These are phyloP conservation scores for Coniella vitis DNA, from an alignment of 2,329 filamentous ascomycete species.

Conservation along the genomic window DNA sequence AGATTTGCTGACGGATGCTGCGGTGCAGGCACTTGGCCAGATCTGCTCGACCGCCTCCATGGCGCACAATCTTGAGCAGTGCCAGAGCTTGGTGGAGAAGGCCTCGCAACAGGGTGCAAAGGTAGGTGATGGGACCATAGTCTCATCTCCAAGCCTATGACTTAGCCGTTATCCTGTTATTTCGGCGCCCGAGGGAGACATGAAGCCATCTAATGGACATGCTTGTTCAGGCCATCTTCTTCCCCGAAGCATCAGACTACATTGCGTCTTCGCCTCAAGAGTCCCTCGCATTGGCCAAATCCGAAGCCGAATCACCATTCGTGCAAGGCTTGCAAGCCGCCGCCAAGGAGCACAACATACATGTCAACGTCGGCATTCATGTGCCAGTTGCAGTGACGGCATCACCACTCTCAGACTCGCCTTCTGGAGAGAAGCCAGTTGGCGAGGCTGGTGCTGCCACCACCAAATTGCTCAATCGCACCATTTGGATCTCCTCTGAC, in stretches of 20 bases:
- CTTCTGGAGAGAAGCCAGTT: neutral
- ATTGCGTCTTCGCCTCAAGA: conserved; percentile 64
- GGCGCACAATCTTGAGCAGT: conserved; percentile 72
- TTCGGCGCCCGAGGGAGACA: neutral
- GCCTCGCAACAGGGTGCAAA: conserved; percentile 73
- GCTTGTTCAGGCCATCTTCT: conserved; percentile 52
- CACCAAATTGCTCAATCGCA: conserved; percentile 43
- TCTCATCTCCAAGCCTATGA: no score
- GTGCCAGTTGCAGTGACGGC: conserved; percentile 49
- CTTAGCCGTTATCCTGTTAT: neutral
- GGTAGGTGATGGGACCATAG: no score
- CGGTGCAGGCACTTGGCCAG: conserved; percentile 71
- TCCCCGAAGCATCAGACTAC: conserved; percentile 89
- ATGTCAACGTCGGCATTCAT: conserved; percentile 84
- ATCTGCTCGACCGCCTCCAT: conserved; percentile 79
- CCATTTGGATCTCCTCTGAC: conserved; percentile 41
- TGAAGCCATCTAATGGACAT: neutral
- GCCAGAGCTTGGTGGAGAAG: conserved; percentile 62
- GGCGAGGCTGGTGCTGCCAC: conserved; percentile 2
- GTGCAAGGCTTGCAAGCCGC: conserved; percentile 66
- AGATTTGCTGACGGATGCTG: neutral
- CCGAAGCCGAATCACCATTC: conserved; percentile 62
- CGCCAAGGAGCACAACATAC: conserved; percentile 56
- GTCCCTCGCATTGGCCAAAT: conserved; percentile 62
- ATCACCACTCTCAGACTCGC: conserved; percentile 17